Percentiles rank a stretch among this genome's conserved stretches.
These are phyloP conservation scores for Aspergillus puulaauensis DNA, from an alignment of 2,329 filamentous ascomycete genomes.

Conservation along the genomic window DNA sequence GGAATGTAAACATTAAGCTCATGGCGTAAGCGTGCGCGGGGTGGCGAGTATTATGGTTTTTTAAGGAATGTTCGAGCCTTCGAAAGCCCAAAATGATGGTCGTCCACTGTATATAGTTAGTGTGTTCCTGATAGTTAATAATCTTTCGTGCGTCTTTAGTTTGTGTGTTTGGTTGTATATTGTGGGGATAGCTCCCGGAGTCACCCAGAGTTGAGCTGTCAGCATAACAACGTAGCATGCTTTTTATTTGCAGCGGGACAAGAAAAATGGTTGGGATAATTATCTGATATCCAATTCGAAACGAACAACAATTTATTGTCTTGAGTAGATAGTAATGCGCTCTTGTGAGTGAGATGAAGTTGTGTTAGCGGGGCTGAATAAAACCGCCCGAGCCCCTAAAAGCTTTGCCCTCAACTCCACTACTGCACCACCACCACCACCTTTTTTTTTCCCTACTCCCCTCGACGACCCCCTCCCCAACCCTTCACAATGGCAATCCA, in stretches of 20 bases:
- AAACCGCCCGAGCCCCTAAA: constrained; percentile 16
- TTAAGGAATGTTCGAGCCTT: no score
- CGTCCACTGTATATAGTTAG: no score
- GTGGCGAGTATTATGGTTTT: no score
- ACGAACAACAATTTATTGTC: no score
- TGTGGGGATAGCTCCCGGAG: neutral
- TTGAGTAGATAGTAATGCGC: no score
- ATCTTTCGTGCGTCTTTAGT: neutral
- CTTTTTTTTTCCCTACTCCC: constrained; percentile 14
- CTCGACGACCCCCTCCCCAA: neutral
- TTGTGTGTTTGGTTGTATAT: neutral
- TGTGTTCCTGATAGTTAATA: no score
- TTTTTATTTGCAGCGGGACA: no score
- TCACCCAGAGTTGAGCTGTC: neutral
- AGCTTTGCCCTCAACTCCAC: constrained; percentile 17
- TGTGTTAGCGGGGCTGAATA: neutral
- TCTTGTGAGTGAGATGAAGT: neutral
- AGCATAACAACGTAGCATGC: neutral
- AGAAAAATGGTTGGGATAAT: no score
- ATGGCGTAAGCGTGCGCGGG: neutral
- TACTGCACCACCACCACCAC: constrained; percentile 9
- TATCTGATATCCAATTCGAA: no score
- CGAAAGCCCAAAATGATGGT: no score
- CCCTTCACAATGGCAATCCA: constrained; percentile 33
- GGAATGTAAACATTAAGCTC: neutral